Evolutionary conservation across 164 flowering plant genomes (phyloP), one percentile per base, ranked within the genome.

Genomic region (Protea cynaroides): DNA sequence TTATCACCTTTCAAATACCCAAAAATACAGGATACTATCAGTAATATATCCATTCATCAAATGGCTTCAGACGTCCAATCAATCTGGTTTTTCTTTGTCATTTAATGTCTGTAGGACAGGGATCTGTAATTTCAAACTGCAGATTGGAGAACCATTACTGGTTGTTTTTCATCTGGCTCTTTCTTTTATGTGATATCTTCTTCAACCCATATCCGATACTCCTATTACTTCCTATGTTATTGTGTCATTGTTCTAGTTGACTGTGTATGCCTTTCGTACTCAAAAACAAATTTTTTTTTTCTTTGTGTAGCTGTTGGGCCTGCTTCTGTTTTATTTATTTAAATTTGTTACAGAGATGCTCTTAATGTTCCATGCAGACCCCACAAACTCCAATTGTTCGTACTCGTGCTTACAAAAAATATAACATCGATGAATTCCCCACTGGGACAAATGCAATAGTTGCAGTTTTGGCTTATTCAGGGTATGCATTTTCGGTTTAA

Each of bases 301-400:
- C 5, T 22, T 60, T 22, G 17, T 25, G 15, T 38, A n/a, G 24
- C 23, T n/a, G 34, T 29, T 3, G 5, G 5, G 2, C 29, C 17
- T 23, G 22, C 56, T 58, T 18, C 14, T 59, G 65, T 7, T 24
- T 54, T 12, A 22, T 25, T 62, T 18, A 52, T 37, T 56, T 37
- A 51, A 46, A 15, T 3, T 46, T 43, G 22, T 66, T 0, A 52
- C 19, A 43, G 12, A 10, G 13, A 13, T 25, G 51, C 49, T 25
- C 14, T 69, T 22, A 36, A 55, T 68, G 56, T n/a, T 10, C 13
- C 57, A 23, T 67, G 67, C 49, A 94, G 97, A 94, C 98, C 75
- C 98, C 98, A 72, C 98, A 94, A 68, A 81, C 82, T 47, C 98
- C 98, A 18, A 89, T 94, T 76, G 96, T 94, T 1, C 92, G 95